These are phyloP conservation scores for Syzygium aromaticum DNA, from an alignment of 345 rosid species.

Conservation along the genomic window DNA sequence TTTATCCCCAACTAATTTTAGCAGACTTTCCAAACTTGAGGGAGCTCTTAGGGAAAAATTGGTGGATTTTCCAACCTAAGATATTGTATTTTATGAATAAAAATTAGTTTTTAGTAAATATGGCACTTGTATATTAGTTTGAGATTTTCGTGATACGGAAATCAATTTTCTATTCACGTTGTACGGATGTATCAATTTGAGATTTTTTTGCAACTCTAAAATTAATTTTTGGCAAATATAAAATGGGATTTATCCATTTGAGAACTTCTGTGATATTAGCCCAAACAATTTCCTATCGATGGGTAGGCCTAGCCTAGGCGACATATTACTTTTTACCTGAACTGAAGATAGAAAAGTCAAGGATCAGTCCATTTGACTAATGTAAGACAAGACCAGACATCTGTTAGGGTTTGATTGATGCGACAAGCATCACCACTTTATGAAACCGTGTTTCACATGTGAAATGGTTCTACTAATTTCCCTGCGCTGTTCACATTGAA, in stretches of 20 bases:
- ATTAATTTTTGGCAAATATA: not conserved
- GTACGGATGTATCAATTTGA: accelerated
- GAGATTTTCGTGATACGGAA: not conserved
- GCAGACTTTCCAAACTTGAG: not conserved
- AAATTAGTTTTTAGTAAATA: not conserved
- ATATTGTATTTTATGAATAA: not conserved
- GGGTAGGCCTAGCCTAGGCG: not conserved
- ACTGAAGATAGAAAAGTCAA: not conserved
- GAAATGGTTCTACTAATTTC: not conserved
- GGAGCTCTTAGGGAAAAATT: not conserved
- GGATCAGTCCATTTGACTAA: not conserved
- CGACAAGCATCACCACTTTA: not conserved
- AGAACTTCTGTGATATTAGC: not conserved
- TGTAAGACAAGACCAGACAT: not conserved
- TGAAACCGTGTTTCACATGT: not conserved
- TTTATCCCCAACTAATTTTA: not conserved
- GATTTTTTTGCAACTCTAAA: not conserved
- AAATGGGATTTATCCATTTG: accelerated
- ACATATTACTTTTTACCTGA: not conserved
- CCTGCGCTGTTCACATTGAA: not conserved
- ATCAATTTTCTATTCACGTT: accelerated
- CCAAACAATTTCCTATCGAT: not conserved
- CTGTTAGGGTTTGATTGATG: not conserved
- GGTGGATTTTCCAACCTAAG: not conserved
- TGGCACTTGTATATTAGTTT: not conserved